Percentiles rank a stretch among this genome's conserved stretches.
Conservation (phyloP, 139 green algal species). For the Coelastrella sp. region DNA sequence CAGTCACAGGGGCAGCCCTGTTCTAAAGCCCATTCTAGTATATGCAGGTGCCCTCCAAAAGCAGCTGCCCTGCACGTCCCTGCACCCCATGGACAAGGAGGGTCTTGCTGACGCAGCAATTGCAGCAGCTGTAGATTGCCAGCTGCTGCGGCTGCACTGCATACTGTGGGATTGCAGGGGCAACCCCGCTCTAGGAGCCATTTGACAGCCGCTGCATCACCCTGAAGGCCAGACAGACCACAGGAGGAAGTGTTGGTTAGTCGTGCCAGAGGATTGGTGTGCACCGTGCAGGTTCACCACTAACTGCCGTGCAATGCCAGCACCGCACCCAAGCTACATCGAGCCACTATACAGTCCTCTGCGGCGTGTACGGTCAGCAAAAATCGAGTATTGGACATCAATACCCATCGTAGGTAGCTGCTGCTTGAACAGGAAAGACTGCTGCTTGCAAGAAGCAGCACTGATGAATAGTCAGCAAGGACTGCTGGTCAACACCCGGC, state of each 20-base stretch:
- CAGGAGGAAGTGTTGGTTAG: background rate
- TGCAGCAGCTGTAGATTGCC: background rate
- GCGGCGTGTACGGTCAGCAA: no score
- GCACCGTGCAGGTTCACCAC: no score
- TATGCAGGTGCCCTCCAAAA: background rate
- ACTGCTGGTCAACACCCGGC: no score
- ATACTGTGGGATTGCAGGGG: background rate
- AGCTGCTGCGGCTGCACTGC: constrained; percentile 5
- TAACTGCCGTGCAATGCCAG: no score
- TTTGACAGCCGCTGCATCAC: background rate
- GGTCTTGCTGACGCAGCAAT: background rate
- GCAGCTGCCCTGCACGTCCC: background rate
- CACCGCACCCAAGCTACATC: no score
- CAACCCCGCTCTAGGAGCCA: background rate
- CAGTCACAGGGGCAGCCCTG: background rate
- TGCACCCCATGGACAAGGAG: background rate
- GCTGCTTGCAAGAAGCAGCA: no score
- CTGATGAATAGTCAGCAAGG: no score
- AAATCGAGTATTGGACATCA: no score
- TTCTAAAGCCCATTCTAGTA: background rate
- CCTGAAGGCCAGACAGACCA: background rate
- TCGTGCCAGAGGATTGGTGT: no score
- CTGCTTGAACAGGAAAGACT: background rate
- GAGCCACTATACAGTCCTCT: no score
- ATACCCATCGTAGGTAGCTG: no score